Base-by-base conservation (phyloP, 2,329 filamentous ascomycete genomes). In the Ophiosphaerella herpotricha region DNA sequence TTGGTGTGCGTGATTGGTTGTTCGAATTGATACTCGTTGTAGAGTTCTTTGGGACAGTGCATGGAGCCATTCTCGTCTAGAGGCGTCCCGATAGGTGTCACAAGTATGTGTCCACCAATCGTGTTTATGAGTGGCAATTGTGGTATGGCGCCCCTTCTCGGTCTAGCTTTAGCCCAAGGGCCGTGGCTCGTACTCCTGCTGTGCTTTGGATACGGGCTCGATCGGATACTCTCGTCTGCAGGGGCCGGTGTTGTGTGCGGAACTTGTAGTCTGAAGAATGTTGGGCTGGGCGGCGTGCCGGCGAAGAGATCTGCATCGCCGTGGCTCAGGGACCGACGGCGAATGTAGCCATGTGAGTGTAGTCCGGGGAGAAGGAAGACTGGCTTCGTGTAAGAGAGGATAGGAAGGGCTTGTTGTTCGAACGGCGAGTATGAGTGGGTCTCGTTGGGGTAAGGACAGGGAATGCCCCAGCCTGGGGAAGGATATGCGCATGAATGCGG, bases 301-400 rank as follows among this genome's bases (percentile, higher is more conserved):
- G 48, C 51, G 32, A 55, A 43, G 24, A 46, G 57, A 21, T 61
- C 57, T 37, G 41, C 50, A n/a, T 61, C 63, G 21, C 56, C 45
- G 35, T 59, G 58, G 36, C 67, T 67, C n/a, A 66, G 55, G 12
- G 68, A 71, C 23, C 64, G 63, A n/a, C 64, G 63, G 36, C 67
- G 66, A 11, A 34, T 45, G 16, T 56, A 59, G 42, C 23, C 29
- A 47, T 40, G 60, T 3, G n/a, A 21, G 21, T 35, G 34, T 14
- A 43, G 52, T 16, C 39, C 26, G n/a, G 50, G 33, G 16, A 29
- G 39, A 32, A 44, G 11, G 41, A 33, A 4, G 42, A 44, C 26
- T 46, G 56, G 9, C 51, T 57, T 12, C 49, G 46, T 13, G 43
- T 48, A 33, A 46, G 53, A 21, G 39, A 14, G 16, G 48, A 44